A percentile compares a stretch with the other conserved stretches of the same genome.
phyloP scores from a whole-genome alignment of 1,284 basidiomycete species.

The Porogramme epimiltina region DNA sequence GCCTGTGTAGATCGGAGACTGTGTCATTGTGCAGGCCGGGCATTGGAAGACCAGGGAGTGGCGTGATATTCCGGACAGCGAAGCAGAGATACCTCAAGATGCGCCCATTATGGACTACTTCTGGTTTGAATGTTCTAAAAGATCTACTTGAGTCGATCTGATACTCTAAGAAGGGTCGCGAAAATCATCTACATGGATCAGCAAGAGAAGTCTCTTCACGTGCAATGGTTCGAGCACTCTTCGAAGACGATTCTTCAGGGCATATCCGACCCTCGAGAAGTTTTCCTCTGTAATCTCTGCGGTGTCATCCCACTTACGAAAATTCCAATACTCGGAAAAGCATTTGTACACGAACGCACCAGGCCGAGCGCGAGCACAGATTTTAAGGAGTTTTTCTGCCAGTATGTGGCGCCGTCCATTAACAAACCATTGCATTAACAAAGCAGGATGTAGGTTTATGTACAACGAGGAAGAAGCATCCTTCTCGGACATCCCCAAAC shows the following conservation, averaged over 20 bases:
- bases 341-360: constrained; percentile 36
- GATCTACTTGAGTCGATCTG: too few species aligned
- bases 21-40: constrained; percentile 49
- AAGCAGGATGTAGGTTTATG: constrained; percentile 23
- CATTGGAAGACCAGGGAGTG: constrained; percentile 26
- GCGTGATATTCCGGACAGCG: too few species aligned
- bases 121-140: constrained; percentile 47
- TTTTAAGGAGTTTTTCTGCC: constrained; percentile 55
- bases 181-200: constrained; percentile 56
- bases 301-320: constrained; percentile 39
- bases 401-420: constrained; percentile 38
- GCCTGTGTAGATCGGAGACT: constrained; percentile 53
- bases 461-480: constrained; percentile 32
- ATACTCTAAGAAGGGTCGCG: constrained; percentile 56
- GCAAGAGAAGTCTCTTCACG: constrained; percentile 45
- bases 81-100: too few species aligned
- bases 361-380: not conserved
- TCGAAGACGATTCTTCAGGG: constrained; percentile 58
- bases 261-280: constrained; percentile 59
- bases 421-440: not conserved
- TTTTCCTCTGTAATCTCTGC: constrained; percentile 63
- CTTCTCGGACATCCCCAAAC: constrained; percentile 30
- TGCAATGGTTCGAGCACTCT: constrained; percentile 73
- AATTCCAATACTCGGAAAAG: constrained; percentile 43
- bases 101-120: too few species aligned